Base-by-base conservation (phyloP, 352 stramenopile species). In the Elongisporangium prolatum region DNA sequence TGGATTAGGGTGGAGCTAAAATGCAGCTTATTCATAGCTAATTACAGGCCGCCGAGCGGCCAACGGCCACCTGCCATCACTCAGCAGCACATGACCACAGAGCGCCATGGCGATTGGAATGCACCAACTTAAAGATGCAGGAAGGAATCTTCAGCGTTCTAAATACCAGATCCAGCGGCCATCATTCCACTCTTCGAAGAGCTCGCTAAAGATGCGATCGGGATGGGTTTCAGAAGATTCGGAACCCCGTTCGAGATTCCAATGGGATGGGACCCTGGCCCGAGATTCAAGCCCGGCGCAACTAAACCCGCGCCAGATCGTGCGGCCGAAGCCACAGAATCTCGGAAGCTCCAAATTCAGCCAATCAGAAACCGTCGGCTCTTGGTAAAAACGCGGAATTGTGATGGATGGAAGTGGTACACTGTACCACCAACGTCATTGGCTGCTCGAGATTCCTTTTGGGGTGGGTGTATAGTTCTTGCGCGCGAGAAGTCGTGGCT, bases 391-490 rank as follows among this genome's bases (percentile, higher is more conserved):
- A 44, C 34, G 34, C 34, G 34, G 7, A 44, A 13, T 44, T 9
- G 34, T 13, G 24, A 9, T 3, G 10, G 5, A 44, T 44, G 11
- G 34, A 17, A 44, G 1, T 44, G 34, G 34, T 44, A 44, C 34
- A 44, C 10, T 44, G 34, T 44, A 44, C 34, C 34, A 17, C 10
- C 11, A 9, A 44, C 24, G 24, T 7, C 24, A 34, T 34, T 34
- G n/a, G n/a, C n/a, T 5, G 13, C 28, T 13, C 4, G 17, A 44
- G 34, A 44, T 44, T 44, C 34, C 20, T 21, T 25, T 21, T 52
- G 18, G 48, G 48, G 21, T 52, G 48, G 48, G 21, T 52, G 20
- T 52, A 52, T 52, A 52, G 21, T 52, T 52, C n/a, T 52, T 52
- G 48, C 48, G 47, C 20, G 3, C 17, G 14, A 52, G 21, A 17